These are phyloP conservation scores for Leishmania guyanensis DNA, from an alignment of 208 protist genomes.

Conservation along the genomic window DNA sequence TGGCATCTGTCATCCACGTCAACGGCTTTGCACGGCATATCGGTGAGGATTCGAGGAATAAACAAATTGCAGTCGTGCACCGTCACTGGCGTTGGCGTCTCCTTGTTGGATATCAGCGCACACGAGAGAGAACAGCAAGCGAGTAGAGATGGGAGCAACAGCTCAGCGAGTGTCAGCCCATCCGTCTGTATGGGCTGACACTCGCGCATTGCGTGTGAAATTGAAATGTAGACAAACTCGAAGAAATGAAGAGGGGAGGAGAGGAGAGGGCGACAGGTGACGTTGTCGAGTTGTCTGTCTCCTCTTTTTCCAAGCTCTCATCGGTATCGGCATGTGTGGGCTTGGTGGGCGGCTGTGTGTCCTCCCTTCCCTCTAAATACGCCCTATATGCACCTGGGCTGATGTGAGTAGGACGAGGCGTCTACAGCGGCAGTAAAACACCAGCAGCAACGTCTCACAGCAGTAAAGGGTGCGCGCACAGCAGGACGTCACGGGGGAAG, in stretches of 20 bases:
- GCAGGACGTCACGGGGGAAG: not conserved
- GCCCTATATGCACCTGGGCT: not conserved
- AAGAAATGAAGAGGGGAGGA: not conserved
- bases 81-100: conserved; percentile 17
- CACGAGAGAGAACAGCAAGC: not conserved
- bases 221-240: not conserved
- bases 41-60: conserved; percentile 18
- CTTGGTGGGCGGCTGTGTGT: not conserved
- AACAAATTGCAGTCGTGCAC: conserved; percentile 15
- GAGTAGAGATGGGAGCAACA: not conserved
- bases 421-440: not conserved
- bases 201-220: not conserved
- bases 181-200: not conserved
- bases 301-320: not conserved
- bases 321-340: not conserved
- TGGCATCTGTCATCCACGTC: not conserved
- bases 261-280: not conserved
- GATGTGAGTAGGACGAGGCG: not conserved
- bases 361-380: not conserved
- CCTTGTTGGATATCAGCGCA: conserved; percentile 14
- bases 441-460: not conserved
- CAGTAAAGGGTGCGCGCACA: not conserved
- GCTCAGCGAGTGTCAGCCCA: not conserved
- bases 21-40: not conserved
- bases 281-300: not conserved